These are phyloP conservation scores for Gymnopilus dilepis DNA, from an alignment of 768 basidiomycete species.

Conservation along the genomic window DNA sequence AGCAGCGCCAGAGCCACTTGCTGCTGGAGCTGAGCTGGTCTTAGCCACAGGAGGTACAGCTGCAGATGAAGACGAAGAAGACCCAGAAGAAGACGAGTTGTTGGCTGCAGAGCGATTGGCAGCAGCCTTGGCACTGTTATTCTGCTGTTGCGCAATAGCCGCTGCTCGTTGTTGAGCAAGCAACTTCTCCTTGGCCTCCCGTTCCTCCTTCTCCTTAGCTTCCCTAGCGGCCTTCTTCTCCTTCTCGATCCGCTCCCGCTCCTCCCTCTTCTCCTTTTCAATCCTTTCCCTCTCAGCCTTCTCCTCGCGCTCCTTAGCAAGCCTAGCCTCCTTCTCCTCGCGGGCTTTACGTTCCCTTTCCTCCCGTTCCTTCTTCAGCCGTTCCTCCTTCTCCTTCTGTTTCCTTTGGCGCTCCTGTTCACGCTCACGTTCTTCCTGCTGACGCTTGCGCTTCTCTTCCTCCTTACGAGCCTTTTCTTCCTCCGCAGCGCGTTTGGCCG, in stretches of 20 bases:
- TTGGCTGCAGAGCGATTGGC: slow-evolving; percentile 48
- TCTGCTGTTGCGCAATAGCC: slow-evolving; percentile 33
- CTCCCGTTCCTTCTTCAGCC: slow-evolving; percentile 69
- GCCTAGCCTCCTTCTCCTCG: slow-evolving; percentile 70
- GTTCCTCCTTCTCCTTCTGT: slow-evolving; percentile 77
- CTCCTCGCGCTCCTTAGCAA: slow-evolving; percentile 68
- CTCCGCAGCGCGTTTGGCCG: slow-evolving; percentile 73
- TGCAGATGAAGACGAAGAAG: slow-evolving; percentile 45
- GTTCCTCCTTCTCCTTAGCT: slow-evolving; percentile 37
- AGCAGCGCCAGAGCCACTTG: slow-evolving; percentile 43
- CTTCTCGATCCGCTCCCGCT: slow-evolving; percentile 47
- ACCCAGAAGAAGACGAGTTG: too few species aligned
- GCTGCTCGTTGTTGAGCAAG: slow-evolving; percentile 54
- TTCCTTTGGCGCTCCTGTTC: slow-evolving; percentile 78
- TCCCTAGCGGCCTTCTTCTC: slow-evolving; percentile 39
- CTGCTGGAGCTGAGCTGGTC: slow-evolving; percentile 41
- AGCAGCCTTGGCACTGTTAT: slow-evolving; percentile 44
- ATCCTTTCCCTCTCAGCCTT: slow-evolving; percentile 51
- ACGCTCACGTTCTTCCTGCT: slow-evolving; percentile 81
- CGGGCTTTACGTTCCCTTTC: slow-evolving; percentile 72
- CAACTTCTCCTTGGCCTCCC: slow-evolving; percentile 36
- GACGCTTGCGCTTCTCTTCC: slow-evolving; percentile 79
- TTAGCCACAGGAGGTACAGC: slow-evolving; percentile 27
- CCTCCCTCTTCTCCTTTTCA: slow-evolving; percentile 48
- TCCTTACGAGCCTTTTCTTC: slow-evolving; percentile 86